Conservation (phyloP, 768 basidiomycete species). For the Leccinum truebloodii region DNA sequence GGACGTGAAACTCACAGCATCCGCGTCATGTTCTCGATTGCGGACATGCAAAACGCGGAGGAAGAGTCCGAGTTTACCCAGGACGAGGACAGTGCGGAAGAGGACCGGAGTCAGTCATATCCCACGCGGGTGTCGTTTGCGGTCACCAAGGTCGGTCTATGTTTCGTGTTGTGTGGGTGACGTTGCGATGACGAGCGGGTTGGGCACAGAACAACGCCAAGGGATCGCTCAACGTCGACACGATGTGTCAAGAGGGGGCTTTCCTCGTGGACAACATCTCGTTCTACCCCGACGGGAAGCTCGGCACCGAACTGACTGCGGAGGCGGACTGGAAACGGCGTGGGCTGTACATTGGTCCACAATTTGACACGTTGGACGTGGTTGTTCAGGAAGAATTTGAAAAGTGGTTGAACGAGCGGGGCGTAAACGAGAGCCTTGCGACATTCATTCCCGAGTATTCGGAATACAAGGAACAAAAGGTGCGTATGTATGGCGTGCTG, state of each 20-base stretch:
- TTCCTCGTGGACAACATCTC: conserved; percentile 91
- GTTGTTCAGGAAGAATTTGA: conserved; percentile 91
- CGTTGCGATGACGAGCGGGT: background rate
- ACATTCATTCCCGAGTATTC: conserved; percentile 88
- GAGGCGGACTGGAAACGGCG: conserved; percentile 95
- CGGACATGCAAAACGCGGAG: conserved; percentile 13
- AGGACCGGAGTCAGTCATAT: conserved; percentile 43
- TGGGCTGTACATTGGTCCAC: conserved; percentile 90
- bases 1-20: conserved; percentile 50
- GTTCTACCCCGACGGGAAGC: conserved; percentile 70
- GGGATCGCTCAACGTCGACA: conserved; percentile 78
- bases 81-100: conserved; percentile 37
- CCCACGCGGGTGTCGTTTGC: conserved; percentile 80
- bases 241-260: conserved; percentile 73
- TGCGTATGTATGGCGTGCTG: conserved; percentile 29
- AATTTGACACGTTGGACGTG: conserved; percentile 90
- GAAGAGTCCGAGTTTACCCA: conserved; percentile 22
- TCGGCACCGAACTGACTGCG: conserved; percentile 76
- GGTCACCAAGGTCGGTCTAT: conserved; percentile 73
- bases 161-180: background rate
- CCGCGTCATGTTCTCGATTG: conserved; percentile 36
- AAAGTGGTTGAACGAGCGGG: conserved; percentile 85
- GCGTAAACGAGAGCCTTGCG: conserved; percentile 80
- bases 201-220: conserved; percentile 43
- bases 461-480: conserved; percentile 92